These are phyloP conservation scores for Cubamyces sp. DNA, from an alignment of 768 basidiomycete species.

Conservation along the genomic window DNA sequence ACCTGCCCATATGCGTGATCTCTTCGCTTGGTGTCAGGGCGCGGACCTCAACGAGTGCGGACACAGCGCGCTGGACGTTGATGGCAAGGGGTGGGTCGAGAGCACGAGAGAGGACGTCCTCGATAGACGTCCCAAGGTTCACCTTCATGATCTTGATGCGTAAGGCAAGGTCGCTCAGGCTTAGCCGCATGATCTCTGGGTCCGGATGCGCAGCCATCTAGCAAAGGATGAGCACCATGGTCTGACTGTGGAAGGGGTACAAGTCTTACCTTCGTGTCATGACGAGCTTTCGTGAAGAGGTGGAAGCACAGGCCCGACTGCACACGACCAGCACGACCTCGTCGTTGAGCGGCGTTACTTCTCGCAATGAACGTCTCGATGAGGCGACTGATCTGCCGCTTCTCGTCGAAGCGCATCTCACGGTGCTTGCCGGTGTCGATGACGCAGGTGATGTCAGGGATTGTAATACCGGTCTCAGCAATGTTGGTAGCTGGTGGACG, in stretches of 20 bases:
- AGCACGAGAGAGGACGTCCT: conserved; percentile 85
- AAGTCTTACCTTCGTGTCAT: conserved; percentile 70
- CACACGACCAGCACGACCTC: conserved; percentile 92
- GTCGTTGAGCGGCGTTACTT: conserved; percentile 88
- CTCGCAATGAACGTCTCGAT: conserved; percentile 90
- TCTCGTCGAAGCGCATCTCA: conserved; percentile 98
- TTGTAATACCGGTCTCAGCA: conserved; percentile 97
- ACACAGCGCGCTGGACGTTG: conserved; percentile 90
- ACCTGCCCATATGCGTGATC: conserved; percentile 90
- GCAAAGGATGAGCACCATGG: neutral
- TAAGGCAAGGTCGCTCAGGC: conserved; percentile 87
- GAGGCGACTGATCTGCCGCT: conserved; percentile 90
- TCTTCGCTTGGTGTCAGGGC: conserved; percentile 87
- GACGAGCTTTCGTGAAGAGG: conserved; percentile 86
- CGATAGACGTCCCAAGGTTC: conserved; percentile 81
- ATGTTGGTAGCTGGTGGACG: conserved; percentile 76
- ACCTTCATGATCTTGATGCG: conserved; percentile 95
- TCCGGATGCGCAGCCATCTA: conserved; percentile 89
- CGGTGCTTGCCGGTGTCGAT: conserved; percentile 94
- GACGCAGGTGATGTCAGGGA: conserved; percentile 96
- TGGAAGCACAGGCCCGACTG: conserved; percentile 92
- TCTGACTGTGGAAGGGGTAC: neutral
- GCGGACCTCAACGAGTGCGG: conserved; percentile 89
- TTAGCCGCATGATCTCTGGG: conserved; percentile 94
- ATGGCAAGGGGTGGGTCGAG: conserved; percentile 85